A percentile compares a stretch with the other conserved stretches of the same genome.
Evolutionary conservation across 345 rosid genomes (phyloP).

Genomic region (Salix arbutifolia): DNA sequence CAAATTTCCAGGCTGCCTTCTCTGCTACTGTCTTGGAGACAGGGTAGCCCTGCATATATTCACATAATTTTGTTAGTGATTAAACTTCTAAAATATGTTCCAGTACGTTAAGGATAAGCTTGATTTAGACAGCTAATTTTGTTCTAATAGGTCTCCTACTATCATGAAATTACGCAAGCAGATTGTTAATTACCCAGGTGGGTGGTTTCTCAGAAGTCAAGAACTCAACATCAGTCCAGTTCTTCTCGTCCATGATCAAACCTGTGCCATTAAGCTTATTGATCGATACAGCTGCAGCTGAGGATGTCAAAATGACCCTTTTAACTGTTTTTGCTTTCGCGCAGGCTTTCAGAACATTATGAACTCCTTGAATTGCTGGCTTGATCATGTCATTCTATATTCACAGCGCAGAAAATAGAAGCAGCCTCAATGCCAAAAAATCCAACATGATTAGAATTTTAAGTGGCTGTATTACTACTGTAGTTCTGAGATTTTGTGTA

Average conservation of each 20-base stretch:
- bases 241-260: slow-evolving; percentile 58
- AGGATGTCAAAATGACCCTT: slow-evolving; percentile 79
- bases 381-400: slow-evolving; percentile 82
- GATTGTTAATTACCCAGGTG: slow-evolving; percentile 56
- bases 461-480: neutral
- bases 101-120: neutral
- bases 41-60: slow-evolving; percentile 61
- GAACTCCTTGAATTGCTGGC: slow-evolving; percentile 77
- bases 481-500: slow-evolving; percentile 1
- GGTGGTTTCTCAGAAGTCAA: slow-evolving; percentile 65
- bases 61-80: neutral
- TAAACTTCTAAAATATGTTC: neutral
- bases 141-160: too few relatives aligned
- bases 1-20: slow-evolving; percentile 65
- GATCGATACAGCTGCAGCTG: slow-evolving; percentile 76
- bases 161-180: too few relatives aligned
- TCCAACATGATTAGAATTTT: neutral
- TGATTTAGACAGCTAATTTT: too few relatives aligned
- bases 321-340: slow-evolving; percentile 57
- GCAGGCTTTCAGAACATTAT: slow-evolving; percentile 72
- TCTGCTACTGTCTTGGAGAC: slow-evolving; percentile 73
- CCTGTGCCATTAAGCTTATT: slow-evolving; percentile 56
- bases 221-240: slow-evolving; percentile 75
- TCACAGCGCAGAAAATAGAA: neutral
- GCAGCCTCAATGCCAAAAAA: neutral